Base-by-base conservation (phyloP, 2,329 filamentous ascomycete genomes). In the Hymenoscyphus fraxineus region DNA sequence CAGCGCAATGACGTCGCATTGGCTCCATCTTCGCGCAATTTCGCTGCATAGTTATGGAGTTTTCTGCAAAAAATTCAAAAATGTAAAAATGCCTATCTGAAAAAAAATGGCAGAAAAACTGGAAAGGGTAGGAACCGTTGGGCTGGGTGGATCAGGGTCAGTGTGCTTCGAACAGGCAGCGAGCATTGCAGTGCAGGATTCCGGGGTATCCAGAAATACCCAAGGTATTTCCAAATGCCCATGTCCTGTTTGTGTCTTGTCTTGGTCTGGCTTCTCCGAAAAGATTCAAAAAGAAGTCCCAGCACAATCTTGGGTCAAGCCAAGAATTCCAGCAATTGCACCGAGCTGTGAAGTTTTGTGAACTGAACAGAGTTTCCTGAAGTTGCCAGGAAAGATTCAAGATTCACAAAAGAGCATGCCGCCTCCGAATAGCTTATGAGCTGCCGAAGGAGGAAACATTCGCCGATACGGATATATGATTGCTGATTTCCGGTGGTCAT, bases 1-100 rank as follows among this genome's bases (percentile, higher is more conserved):
- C 47, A 54, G 66, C 59, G 32, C 40, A 4, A 62, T 69, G 68
- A 70, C 65, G 68, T 70, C 41, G 51, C 40, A 55, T 47, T 44
- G 41, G 40, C 32, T 39, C 31, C 56, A 27, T 47, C 19, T 40
- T 60, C 56, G 32, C 35, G 41, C 59, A 19, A 35, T 47, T 62
- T 31, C 40, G 31, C 35, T 31, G 22, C 41, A 47, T 35, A 56
- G 40, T 62, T 47, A 60, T 19, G 54, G 32, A 19, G 41, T 56
- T 61, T 61, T 38, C 7, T 60, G 22, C 31, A 15, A n/a, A 22
- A 61, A 35, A 56, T 61, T 56, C 51, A 1, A 51, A 27, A 22
- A 4, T 44, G 55, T 19, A 32, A 35, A 35, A 35, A 35, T 35
- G 35, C 35, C 35, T 35, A 35, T 35, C 35, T 58, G 19, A n/a